These are phyloP conservation scores for Schwanniomyces vanrijiae DNA, from an alignment of 805 yeast genomes.

Conservation along the genomic window DNA sequence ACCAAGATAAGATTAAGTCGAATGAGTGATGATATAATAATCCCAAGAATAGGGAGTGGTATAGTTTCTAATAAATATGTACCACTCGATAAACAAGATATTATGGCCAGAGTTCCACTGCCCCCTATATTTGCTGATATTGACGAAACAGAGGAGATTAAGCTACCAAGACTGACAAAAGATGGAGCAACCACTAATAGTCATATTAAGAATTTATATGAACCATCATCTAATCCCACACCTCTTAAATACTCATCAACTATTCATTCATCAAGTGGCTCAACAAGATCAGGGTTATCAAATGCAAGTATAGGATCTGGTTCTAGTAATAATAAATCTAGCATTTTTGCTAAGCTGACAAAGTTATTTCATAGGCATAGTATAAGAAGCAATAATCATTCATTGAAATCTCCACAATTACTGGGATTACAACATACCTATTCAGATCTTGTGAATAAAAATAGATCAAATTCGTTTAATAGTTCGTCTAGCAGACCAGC, in stretches of 20 bases:
- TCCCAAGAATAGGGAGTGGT: conserved; percentile 35
- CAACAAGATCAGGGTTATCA: background rate
- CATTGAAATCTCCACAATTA: conserved; percentile 10
- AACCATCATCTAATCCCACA: background rate
- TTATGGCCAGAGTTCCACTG: conserved; percentile 15
- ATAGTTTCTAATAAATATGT: conserved; percentile 25
- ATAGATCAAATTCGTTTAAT: conserved; percentile 27
- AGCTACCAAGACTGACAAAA: background rate
- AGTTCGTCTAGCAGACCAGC: conserved; percentile 15
- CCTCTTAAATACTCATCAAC: background rate
- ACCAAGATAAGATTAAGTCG: conserved; percentile 35
- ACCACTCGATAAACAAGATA: conserved; percentile 1
- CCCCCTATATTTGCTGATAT: conserved; percentile 18
- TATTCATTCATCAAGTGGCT: conserved; percentile 1
- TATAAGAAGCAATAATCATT: conserved; percentile 9
- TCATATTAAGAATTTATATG: background rate
- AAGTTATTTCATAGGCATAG: conserved; percentile 24
- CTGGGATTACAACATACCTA: conserved; percentile 27
- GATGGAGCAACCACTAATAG: background rate
- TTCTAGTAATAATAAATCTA: conserved; percentile 14
- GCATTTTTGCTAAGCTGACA: conserved; percentile 25
- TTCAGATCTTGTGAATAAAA: conserved; percentile 31
- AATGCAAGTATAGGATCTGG: background rate
- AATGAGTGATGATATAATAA: conserved; percentile 11
- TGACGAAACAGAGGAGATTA: conserved; percentile 1